Percentiles rank a stretch among this genome's conserved stretches.
Evolutionary conservation across 768 basidiomycete genomes (phyloP).

Genomic region (Naganishia kalamii): DNA sequence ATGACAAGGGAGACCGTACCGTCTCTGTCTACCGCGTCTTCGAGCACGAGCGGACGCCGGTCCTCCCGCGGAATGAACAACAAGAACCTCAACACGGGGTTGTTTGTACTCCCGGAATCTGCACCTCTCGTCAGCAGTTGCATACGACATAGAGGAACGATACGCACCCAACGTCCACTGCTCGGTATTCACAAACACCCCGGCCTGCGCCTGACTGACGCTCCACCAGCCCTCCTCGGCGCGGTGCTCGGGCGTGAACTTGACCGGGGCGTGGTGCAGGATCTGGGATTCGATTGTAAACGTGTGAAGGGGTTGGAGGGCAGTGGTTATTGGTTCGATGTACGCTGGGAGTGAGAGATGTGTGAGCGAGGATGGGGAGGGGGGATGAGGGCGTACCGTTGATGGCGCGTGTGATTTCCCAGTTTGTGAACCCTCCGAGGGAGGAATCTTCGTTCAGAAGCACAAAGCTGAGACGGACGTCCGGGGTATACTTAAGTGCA

Average conservation of each 20-base stretch:
- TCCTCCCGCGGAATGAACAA: conserved; percentile 70
- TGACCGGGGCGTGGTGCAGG: conserved; percentile 78
- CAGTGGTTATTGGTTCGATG: conserved; percentile 60
- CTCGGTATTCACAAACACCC: conserved; percentile 90
- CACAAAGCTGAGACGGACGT: conserved; percentile 83
- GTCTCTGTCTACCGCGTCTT: no score
- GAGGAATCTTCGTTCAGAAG: conserved; percentile 84
- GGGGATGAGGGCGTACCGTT: conserved; percentile 52
- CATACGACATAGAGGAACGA: not conserved
- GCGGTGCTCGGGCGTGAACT: conserved; percentile 31
- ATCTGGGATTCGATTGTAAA: conserved; percentile 92
- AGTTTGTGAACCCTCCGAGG: conserved; percentile 58
- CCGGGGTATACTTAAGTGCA: conserved; percentile 70
- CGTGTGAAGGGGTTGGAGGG: conserved; percentile 67
- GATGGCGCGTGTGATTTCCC: conserved; percentile 68
- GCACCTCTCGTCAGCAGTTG: not conserved
- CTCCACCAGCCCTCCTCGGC: conserved; percentile 50
- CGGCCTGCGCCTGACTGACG: conserved; percentile 73
- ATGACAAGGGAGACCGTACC: no score
- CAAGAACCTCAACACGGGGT: conserved; percentile 88
- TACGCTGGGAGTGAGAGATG: conserved; percentile 52
- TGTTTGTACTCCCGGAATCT: conserved; percentile 89
- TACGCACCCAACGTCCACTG: conserved; percentile 83
- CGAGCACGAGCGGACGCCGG: conserved; percentile 66
- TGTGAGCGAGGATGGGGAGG: not conserved